A percentile compares a stretch with the other conserved stretches of the same genome.
These are phyloP conservation scores for Ceraceosorus bombacis DNA, from an alignment of 1,284 basidiomycete species.

Conservation along the genomic window DNA sequence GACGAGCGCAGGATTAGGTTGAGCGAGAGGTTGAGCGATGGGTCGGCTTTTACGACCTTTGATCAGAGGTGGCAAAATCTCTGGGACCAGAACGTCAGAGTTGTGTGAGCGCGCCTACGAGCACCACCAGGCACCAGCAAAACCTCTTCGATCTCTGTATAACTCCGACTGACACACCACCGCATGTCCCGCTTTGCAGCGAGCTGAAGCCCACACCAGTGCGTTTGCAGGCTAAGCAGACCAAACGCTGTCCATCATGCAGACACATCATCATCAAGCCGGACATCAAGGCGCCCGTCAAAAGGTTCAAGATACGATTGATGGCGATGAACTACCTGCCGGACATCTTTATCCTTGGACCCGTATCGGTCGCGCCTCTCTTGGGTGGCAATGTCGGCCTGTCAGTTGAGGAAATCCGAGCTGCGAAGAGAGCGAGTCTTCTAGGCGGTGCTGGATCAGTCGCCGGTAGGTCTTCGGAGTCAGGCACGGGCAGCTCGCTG, in stretches of 20 bases:
- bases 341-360: slow-evolving; percentile 74
- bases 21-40: slow-evolving; percentile 1
- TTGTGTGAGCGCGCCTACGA: slow-evolving; percentile 55
- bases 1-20: slow-evolving; percentile 67
- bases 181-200: slow-evolving; percentile 40
- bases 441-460: no score
- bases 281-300: slow-evolving; percentile 87
- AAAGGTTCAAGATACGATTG: slow-evolving; percentile 92
- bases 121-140: no score
- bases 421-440: no score
- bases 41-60: slow-evolving; percentile 55
- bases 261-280: slow-evolving; percentile 96
- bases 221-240: slow-evolving; percentile 81
- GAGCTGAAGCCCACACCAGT: slow-evolving; percentile 78
- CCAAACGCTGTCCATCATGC: slow-evolving; percentile 88
- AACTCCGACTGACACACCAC: no score
- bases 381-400: no score
- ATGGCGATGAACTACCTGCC: slow-evolving; percentile 90
- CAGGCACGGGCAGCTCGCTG: no score
- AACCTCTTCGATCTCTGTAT: no score
- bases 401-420: no score
- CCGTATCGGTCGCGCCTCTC: neutral
- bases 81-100: slow-evolving; percentile 63
- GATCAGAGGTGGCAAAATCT: slow-evolving; percentile 72
- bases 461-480: no score